These are phyloP conservation scores for Arachnomyces sp. DNA, from an alignment of 2,329 filamentous ascomycete species.

Conservation along the genomic window DNA sequence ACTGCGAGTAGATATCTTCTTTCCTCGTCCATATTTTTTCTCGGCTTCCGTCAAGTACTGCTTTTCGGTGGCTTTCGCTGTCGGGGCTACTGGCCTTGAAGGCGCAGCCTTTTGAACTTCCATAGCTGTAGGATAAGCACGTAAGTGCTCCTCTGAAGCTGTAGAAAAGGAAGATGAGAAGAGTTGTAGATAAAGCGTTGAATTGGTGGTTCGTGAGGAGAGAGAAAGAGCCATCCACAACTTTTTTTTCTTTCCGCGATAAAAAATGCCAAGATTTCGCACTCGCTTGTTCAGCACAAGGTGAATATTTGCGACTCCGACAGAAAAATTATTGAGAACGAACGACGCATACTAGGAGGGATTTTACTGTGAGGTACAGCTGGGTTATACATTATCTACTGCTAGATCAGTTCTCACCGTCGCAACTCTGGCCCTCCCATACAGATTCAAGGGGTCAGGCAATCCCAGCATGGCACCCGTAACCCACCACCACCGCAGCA, in stretches of 20 bases:
- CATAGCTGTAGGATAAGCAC: too few species aligned
- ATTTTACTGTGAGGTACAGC: background rate
- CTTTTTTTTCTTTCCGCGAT: slow-evolving; percentile 12
- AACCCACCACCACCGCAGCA: slow-evolving; percentile 79
- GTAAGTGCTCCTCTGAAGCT: too few species aligned
- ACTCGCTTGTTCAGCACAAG: slow-evolving; percentile 30
- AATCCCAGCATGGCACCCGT: slow-evolving; percentile 64
- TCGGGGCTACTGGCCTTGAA: background rate
- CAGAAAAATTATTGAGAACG: background rate
- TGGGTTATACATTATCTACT: background rate
- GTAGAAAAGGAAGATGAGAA: slow-evolving; percentile 4
- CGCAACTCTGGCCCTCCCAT: slow-evolving; percentile 51
- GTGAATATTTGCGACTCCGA: slow-evolving; percentile 20
- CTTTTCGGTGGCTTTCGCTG: slow-evolving; percentile 30
- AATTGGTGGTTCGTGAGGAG: background rate
- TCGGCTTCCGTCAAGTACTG: slow-evolving; percentile 47
- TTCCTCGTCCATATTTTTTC: slow-evolving; percentile 75
- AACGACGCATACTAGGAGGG: background rate
- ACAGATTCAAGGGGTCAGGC: slow-evolving; percentile 68
- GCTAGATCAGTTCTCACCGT: background rate
- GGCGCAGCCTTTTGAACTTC: too few species aligned
- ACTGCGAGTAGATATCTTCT: slow-evolving; percentile 59
- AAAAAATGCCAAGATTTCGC: slow-evolving; percentile 31
- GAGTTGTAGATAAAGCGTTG: slow-evolving; percentile 12
- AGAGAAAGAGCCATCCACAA: background rate